Percentiles rank a stretch among this genome's conserved stretches.
Evolutionary conservation across 108 stramenopile genomes (phyloP).

Genomic region (Schizochytrium sp.): DNA sequence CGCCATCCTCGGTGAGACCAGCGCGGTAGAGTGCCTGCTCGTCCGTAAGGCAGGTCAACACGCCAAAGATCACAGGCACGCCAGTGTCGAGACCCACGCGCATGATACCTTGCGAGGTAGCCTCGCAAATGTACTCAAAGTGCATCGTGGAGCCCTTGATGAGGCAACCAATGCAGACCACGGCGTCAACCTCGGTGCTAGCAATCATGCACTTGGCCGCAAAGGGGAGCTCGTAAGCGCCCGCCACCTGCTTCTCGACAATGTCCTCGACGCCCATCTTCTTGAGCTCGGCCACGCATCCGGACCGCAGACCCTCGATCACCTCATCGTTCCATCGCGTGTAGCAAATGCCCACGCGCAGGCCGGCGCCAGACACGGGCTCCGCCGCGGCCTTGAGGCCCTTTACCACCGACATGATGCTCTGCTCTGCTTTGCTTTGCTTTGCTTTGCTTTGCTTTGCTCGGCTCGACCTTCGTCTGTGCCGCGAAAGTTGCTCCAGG

Average conservation of each 20-base stretch:
- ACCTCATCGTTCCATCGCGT: conserved; percentile 48
- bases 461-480: too few relatives aligned
- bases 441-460: too few relatives aligned
- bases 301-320: conserved; percentile 25
- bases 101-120: conserved; percentile 85
- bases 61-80: conserved; percentile 77
- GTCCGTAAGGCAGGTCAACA: conserved; percentile 47
- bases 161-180: conserved; percentile 83
- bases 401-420: background rate
- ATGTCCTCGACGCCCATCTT: background rate
- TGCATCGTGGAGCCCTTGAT: conserved; percentile 98
- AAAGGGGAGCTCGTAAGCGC: conserved; percentile 87
- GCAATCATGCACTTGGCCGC: conserved; percentile 50
- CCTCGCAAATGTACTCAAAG: conserved; percentile 94
- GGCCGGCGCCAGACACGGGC: conserved; percentile 24
- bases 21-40: conserved; percentile 58
- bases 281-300: conserved; percentile 34
- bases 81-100: conserved; percentile 71
- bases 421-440: background rate
- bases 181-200: conserved; percentile 64
- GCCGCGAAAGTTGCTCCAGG: too few relatives aligned
- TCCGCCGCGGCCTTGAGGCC: background rate
- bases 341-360: conserved; percentile 42
- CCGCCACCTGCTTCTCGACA: conserved; percentile 79
- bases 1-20: conserved; percentile 54